Base-by-base conservation (phyloP, 345 rosid species). In the Eucalyptus decipiens region DNA sequence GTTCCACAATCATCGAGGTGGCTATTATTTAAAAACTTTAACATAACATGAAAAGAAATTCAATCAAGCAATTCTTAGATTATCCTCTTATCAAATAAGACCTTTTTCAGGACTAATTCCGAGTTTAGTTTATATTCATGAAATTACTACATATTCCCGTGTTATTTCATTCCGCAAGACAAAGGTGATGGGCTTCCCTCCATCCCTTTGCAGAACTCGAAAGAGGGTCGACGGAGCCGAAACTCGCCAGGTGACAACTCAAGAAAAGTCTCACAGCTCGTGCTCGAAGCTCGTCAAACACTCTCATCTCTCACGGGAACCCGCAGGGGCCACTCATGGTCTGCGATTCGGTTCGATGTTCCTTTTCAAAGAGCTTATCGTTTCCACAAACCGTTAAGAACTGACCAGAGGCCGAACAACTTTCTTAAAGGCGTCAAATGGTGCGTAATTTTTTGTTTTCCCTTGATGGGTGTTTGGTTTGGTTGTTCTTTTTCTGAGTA, bases 351-450 rank as follows among this genome's bases (percentile, higher is more conserved):
- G 85, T 97, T 96, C 93, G 96, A 95, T 89, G 91, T 94, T 43
- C 92, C 96, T 88, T 97, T 97, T 26, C 89, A 92, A 24, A 94
- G 97, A 93, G 93, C 93, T 50, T 94, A 91, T 93, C 93, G 95
- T 93, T 98, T 98, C 94, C 86, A 90, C 80, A 90, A 92, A 72
- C 99, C 95, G 91, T 97, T 98, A 91, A 92, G 95, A 88, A 90
- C 92, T 16, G 40, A 91, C 89, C 56, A 93, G 85, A 92, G 88
- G 95, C 94, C 95, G 90, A 98, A 98, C 92, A 98, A 98, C 92
- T 98, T 98, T 93, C 95, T 95, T 90, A 94, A 98, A 93, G 97
- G 95, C 92, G 91, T 96, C 88, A 95, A 95, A 93, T 96, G 99
- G 99, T 95, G 87, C 43, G 2, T 65, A 16, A 67, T 13, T 26